phyloP scores from a whole-genome alignment of 2,329 filamentous ascomycete species.

The Allantophomopsis cytisporea region DNA sequence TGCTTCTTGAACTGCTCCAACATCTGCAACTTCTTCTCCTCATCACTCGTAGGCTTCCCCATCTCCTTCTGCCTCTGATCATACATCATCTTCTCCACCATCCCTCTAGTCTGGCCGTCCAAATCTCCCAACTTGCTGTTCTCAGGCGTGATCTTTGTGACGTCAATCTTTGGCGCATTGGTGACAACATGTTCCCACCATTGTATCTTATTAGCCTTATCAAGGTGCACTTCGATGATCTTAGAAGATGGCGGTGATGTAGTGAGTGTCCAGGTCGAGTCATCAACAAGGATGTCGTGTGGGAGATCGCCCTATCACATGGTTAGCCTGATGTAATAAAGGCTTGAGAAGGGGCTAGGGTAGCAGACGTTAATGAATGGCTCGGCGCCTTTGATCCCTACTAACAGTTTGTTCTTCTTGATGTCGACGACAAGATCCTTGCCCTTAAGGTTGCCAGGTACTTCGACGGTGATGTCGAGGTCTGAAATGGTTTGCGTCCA shows the following conservation, averaged over 20 bases:
- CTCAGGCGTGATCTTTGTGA: conserved; percentile 88
- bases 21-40: conserved; percentile 90
- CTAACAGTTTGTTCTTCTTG: conserved; percentile 63
- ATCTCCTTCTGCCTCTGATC: conserved; percentile 95
- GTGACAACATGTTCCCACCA: conserved; percentile 96
- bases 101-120: conserved; percentile 84
- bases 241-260: conserved; percentile 45
- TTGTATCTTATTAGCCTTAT: conserved; percentile 94
- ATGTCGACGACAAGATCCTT: conserved; percentile 74
- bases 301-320: conserved; percentile 63
- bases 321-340: neutral
- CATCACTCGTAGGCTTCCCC: conserved; percentile 79
- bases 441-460: conserved; percentile 75
- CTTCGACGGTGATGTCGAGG: conserved; percentile 63
- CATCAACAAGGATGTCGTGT: conserved; percentile 66
- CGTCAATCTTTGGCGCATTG: conserved; percentile 80
- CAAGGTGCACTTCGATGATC: conserved; percentile 75
- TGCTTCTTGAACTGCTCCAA: conserved; percentile 85
- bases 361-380: conserved; percentile 64
- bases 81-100: conserved; percentile 99
- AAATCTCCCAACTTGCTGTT: conserved; percentile 83
- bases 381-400: conserved; percentile 78
- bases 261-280: conserved; percentile 88
- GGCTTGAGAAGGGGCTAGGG: neutral
- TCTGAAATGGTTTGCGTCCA: conserved; percentile 92